These are phyloP conservation scores for Leishmania braziliensis DNA, from an alignment of 208 protist species.

Conservation along the genomic window DNA sequence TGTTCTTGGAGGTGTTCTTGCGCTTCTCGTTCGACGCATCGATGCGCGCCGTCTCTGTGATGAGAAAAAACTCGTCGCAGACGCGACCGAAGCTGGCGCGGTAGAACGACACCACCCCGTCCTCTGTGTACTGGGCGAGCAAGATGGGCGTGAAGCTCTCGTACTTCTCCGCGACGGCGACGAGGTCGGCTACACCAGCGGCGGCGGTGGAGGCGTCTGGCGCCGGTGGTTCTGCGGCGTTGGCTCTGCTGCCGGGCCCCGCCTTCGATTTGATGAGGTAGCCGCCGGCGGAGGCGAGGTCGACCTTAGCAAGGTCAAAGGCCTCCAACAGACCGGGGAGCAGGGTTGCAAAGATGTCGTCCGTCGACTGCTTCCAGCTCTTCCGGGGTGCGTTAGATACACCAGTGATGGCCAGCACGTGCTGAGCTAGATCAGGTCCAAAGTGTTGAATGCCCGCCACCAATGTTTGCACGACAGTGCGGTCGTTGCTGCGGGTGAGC, in stretches of 20 bases:
- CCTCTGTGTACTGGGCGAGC: conserved; percentile 78
- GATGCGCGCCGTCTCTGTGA: conserved; percentile 89
- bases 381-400: conserved; percentile 48
- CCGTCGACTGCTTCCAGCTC: conserved; percentile 19
- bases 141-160: conserved; percentile 93
- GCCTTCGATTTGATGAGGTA: conserved; percentile 53
- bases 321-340: conserved; percentile 63
- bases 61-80: conserved; percentile 94
- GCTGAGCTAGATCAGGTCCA: conserved; percentile 72
- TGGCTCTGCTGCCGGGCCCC: conserved; percentile 6
- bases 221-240: neutral
- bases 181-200: conserved; percentile 5
- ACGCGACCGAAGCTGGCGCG: conserved; percentile 86
- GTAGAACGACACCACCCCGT: conserved; percentile 47
- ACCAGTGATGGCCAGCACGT: conserved; percentile 56
- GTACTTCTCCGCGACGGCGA: conserved; percentile 53
- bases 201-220: neutral
- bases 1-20: conserved; percentile 74
- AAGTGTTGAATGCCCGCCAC: conserved; percentile 74
- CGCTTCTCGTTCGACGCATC: conserved; percentile 82
- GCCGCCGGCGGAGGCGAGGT: conserved; percentile 47
- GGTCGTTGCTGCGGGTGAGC: conserved; percentile 39
- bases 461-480: conserved; percentile 45
- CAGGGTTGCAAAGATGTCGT: conserved; percentile 46
- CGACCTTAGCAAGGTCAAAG: conserved; percentile 43